Base-by-base conservation (phyloP, 441 rosid genomes). In the Croton setiger region DNA sequence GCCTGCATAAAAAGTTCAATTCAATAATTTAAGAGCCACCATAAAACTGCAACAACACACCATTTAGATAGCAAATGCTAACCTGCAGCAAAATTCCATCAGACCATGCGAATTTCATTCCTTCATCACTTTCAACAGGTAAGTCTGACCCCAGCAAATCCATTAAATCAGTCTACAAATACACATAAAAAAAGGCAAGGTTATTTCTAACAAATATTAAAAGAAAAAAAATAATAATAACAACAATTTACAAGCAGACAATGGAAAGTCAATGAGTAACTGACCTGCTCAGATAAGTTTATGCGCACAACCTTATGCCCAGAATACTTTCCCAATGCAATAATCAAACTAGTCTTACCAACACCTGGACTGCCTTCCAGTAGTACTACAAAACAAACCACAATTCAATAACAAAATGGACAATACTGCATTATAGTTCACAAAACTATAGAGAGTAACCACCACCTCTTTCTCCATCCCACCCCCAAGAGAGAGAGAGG, bases 351-450 rank as follows among this genome's bases (percentile, higher is more conserved):
- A 69, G 99, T 96, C 82, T 96, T 96, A 71, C 99, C 99, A 78
- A 96, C 99, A 72, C 99, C 99, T 8, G 99, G 99, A 79, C 98
- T 93, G 73, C 99, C 99, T 86, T 96, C 99, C 80, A 96, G 69
- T 63, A 96, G 79, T 72, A 91, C 98, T 91, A 89, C 60, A 78
- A 80, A 70, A 51, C 51, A 71, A n/a, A 64, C n/a, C 17, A 58
- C 68, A 79, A 54, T 36, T 27, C 35, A 67, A 36, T 61, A 59
- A 53, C 0, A 53, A 53, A 53, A 53, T 60, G 21, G 49, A 71
- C 59, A 47, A 71, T 33, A 52, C 61, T 63, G 65, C 9, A 64
- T 10, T 48, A 27, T 60, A 56, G 73, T 54, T 43, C 35, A 27
- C 64, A 49, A 56, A 45, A 23, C 47, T 36, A 44, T 21, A 17